Conservation (phyloP, 2,329 filamentous ascomycete genomes). For the Bisporella sp. region DNA sequence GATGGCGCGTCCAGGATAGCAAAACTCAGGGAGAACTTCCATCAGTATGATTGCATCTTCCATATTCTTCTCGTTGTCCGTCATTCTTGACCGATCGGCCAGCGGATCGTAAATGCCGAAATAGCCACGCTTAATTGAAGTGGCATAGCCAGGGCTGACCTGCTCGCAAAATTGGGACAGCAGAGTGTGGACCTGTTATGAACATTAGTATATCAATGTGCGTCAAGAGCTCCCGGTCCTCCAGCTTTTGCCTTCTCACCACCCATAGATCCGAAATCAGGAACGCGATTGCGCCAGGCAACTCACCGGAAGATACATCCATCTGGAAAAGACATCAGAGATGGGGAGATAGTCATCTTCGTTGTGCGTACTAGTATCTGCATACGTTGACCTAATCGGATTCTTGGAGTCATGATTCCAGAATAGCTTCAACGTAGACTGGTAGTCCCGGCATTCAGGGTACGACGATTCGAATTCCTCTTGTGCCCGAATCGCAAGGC, state of each 20-base stretch:
- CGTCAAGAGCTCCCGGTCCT: too few relatives aligned
- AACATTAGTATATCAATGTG: too few relatives aligned
- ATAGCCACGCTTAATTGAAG: slow-evolving; percentile 2
- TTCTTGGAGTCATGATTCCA: too few relatives aligned
- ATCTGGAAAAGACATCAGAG: too few relatives aligned
- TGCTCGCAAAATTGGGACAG: slow-evolving; percentile 4
- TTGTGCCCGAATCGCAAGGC: slow-evolving; percentile 5
- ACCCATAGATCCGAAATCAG: too few relatives aligned
- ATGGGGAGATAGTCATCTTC: too few relatives aligned
- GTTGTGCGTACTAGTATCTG: too few relatives aligned
- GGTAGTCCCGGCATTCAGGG: neutral
- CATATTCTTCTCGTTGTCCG: neutral
- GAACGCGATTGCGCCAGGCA: too few relatives aligned
- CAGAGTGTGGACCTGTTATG: neutral
- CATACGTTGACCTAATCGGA: too few relatives aligned
- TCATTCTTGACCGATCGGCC: slow-evolving; percentile 1
- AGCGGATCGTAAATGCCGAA: slow-evolving; percentile 6
- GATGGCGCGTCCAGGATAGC: slow-evolving; percentile 1
- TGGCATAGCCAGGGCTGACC: neutral
- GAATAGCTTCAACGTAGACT: neutral
- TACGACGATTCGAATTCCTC: neutral
- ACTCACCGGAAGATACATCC: too few relatives aligned
- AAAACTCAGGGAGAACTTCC: slow-evolving; percentile 8
- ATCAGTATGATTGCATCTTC: slow-evolving; percentile 1
- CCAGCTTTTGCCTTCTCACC: too few relatives aligned